Evolutionary conservation across 805 yeast genomes (phyloP), one percentile per base, ranked within the genome.

Genomic region (Monosporozyma servazzii): DNA sequence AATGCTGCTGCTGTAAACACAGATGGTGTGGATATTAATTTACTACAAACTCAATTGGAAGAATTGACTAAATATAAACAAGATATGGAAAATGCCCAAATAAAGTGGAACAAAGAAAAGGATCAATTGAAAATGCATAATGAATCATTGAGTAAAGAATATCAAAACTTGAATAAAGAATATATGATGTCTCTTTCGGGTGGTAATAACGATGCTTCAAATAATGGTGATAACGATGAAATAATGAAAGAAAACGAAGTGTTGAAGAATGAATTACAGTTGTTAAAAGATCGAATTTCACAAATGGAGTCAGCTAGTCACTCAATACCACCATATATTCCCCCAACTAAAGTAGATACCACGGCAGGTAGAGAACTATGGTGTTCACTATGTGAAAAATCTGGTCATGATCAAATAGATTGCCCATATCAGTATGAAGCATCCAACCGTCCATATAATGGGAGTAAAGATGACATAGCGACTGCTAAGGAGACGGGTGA

Each of bases 301-400:
- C 20, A n/a, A 20, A 20, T 17, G 23, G 40, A 33, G 3, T 18
- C 27, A n/a, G 10, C 45, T 9, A 15, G 47, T 11, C 65, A 66
- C 21, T 64, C 68, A 9, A 53, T 69, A 29, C 63, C 66, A 2
- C 47, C 67, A 49, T 69, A 63, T 44, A 58, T 57, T 47, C 60
- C 65, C 9, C 56, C 60, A 5, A 39, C 40, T 6, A 53, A 49
- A 27, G 48, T 57, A 1, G 65, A 88, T 63, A 85, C 90, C 0
- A 74, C 89, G 0, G 80, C 80, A 2, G 96, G 96, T 1, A 75
- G 90, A 44, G 71, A 71, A 27, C 75, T 79, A 55, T 91, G 96
- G 96, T 91, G 99, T 70, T 96, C 95, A 0, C 72, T 88, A 49
- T 91, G 99, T 70, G 98, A 91, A 65, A 73, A 88, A 50, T 82